Conservation (phyloP, 441 rosid genomes). For the Brassica hybrid region DNA sequence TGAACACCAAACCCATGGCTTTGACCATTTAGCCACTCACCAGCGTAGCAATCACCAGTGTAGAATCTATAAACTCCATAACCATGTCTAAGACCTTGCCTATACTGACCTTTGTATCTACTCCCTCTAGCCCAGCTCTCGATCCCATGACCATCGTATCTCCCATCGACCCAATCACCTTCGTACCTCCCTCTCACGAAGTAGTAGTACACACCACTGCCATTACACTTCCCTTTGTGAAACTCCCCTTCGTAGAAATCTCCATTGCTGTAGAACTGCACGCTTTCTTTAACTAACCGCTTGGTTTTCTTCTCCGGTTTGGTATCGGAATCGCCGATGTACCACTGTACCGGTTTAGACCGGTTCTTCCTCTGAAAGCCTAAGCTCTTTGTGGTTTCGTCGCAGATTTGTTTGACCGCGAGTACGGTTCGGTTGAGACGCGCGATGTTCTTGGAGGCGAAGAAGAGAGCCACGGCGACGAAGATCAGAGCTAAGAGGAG, state of each 20-base stretch:
- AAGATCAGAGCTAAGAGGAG: slow-evolving; percentile 73
- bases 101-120: slow-evolving; percentile 85
- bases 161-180: slow-evolving; percentile 94
- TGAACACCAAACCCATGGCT: slow-evolving; percentile 91
- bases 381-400: slow-evolving; percentile 46
- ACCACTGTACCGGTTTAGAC: slow-evolving; percentile 75
- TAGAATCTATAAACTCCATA: slow-evolving; percentile 81
- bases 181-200: slow-evolving; percentile 84
- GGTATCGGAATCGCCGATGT: slow-evolving; percentile 62
- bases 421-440: slow-evolving; percentile 53
- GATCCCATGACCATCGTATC: slow-evolving; percentile 85
- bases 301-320: slow-evolving; percentile 37
- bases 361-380: slow-evolving; percentile 44
- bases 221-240: slow-evolving; percentile 78
- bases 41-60: slow-evolving; percentile 90
- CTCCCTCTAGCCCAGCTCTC: slow-evolving; percentile 98
- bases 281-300: slow-evolving; percentile 70
- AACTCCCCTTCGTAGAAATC: slow-evolving; percentile 95
- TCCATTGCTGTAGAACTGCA: slow-evolving; percentile 88
- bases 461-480: slow-evolving; percentile 75
- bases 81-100: slow-evolving; percentile 85
- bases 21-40: slow-evolving; percentile 94
- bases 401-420: slow-evolving; percentile 53
- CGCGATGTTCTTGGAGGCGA: slow-evolving; percentile 73
- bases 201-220: slow-evolving; percentile 92